These are phyloP conservation scores for Claviceps humidiphila DNA, from an alignment of 2,329 filamentous ascomycete genomes.

Conservation along the genomic window DNA sequence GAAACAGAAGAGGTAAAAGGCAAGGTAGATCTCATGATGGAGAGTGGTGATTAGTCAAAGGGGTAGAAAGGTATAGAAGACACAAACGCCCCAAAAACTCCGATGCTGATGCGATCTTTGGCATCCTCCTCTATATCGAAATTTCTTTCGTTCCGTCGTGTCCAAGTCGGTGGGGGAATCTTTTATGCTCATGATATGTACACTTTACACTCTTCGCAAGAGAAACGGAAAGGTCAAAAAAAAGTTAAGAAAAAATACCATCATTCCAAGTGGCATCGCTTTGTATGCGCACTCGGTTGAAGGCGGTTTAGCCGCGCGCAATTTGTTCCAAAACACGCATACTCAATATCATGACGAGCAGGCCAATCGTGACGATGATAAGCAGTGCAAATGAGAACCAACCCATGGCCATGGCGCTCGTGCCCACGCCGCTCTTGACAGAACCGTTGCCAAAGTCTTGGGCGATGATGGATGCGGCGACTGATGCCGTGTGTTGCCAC, in stretches of 20 bases:
- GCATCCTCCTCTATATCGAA: slow-evolving; percentile 3
- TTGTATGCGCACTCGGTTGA: neutral
- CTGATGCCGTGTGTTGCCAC: slow-evolving; percentile 92
- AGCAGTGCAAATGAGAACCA: slow-evolving; percentile 94
- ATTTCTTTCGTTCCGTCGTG: slow-evolving; percentile 4
- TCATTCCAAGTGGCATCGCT: neutral
- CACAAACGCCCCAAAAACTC: slow-evolving; percentile 17
- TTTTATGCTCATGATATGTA: slow-evolving; percentile 7
- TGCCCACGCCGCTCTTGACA: slow-evolving; percentile 78
- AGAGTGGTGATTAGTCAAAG: neutral
- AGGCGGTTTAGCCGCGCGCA: slow-evolving; percentile 15
- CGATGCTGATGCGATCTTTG: slow-evolving; percentile 20
- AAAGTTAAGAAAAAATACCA: neutral
- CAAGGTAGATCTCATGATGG: neutral
- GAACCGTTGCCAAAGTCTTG: slow-evolving; percentile 87
- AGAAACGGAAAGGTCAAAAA: neutral
- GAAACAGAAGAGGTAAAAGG: neutral
- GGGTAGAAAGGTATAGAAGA: neutral
- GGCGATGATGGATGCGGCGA: slow-evolving; percentile 84
- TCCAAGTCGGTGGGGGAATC: slow-evolving; percentile 12
- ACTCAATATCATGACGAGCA: slow-evolving; percentile 93
- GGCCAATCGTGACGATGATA: slow-evolving; percentile 87
- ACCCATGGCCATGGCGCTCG: slow-evolving; percentile 87
- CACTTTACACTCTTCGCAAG: neutral
- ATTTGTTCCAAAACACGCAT: slow-evolving; percentile 64